Evolutionary conservation across 2,329 filamentous ascomycete genomes (phyloP).

Genomic region (Metarhizium album): DNA sequence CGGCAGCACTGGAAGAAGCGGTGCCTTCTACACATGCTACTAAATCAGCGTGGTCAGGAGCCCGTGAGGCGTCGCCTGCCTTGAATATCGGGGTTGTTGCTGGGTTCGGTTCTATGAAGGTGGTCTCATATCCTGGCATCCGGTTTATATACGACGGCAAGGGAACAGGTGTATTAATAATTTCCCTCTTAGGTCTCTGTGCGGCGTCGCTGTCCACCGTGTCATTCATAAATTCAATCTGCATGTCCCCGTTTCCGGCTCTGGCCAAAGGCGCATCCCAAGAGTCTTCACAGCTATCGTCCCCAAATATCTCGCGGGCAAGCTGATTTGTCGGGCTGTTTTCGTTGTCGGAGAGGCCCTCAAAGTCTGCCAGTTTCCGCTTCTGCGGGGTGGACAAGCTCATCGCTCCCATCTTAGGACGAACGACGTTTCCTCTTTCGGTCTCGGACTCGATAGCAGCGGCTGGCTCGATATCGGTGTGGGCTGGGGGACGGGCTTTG

Average conservation of each 20-base stretch:
- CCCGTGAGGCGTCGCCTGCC: neutral
- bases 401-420: slow-evolving; percentile 21
- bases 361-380: slow-evolving; percentile 18
- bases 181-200: neutral
- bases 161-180: slow-evolving; percentile 3
- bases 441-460: slow-evolving; percentile 17
- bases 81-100: neutral
- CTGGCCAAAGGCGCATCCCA: neutral
- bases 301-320: slow-evolving; percentile 12
- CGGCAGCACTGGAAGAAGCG: neutral
- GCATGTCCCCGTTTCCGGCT: neutral
- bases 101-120: neutral
- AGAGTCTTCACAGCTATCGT: slow-evolving; percentile 2
- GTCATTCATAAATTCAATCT: neutral
- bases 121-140: neutral
- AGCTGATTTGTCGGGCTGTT: slow-evolving; percentile 18
- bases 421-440: slow-evolving; percentile 9
- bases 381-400: slow-evolving; percentile 27
- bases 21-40: slow-evolving; percentile 3
- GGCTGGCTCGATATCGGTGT: slow-evolving; percentile 14
- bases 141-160: neutral
- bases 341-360: slow-evolving; percentile 19
- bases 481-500: slow-evolving; percentile 19
- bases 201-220: neutral
- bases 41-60: neutral